Evolutionary conservation across 1,139 yeast species (phyloP), one percentile per base, ranked within the genome.

Genomic region (Geotrichum reessii): DNA sequence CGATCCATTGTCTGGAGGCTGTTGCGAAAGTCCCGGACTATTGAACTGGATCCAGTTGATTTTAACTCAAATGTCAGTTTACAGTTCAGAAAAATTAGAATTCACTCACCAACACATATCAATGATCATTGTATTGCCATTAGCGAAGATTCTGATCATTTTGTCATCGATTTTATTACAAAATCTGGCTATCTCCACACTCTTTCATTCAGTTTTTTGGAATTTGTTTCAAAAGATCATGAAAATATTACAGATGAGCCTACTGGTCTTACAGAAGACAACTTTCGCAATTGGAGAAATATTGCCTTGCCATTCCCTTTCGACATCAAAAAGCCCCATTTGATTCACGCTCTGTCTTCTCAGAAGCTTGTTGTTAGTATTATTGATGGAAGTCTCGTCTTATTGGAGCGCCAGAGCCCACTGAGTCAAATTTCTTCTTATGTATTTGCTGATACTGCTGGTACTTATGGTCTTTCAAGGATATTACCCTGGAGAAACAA

Each of bases 261-360:
- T 5, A 49, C 59, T 7, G 28, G 50, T 6, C 53, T 66, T 11
- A 44, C 61, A 2, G 64, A 66, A 47, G 49, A 47, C 47, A 66
- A 67, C 52, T 62, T 66, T 0, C 21, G 58, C 9, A 47, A 58
- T 11, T 70, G 73, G 73, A 55, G 72, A 47, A 63, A 65, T 44
- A 65, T 71, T 52, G 67, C 67, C 53, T 62, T 62, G 47, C 95
- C 95, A 0, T 86, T 85, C 68, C 83, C 90, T 14, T 87, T 89
- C 68, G 90, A 87, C 61, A 74, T 86, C 49, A 79, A 91, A 65
- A 71, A 76, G 12, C 93, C 96, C 1, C 81, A 81, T 60, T 72
- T 76, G 22, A 65, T 88, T 61, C 77, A 78, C 58, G 70, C 85
- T 0, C 69, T 84, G 7, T 78, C 80, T 53, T 63, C 74, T 0